Percentiles rank a stretch among this genome's conserved stretches.
Conservation (phyloP, 2,329 filamentous ascomycete genomes). For the Fusarium multiceps region DNA sequence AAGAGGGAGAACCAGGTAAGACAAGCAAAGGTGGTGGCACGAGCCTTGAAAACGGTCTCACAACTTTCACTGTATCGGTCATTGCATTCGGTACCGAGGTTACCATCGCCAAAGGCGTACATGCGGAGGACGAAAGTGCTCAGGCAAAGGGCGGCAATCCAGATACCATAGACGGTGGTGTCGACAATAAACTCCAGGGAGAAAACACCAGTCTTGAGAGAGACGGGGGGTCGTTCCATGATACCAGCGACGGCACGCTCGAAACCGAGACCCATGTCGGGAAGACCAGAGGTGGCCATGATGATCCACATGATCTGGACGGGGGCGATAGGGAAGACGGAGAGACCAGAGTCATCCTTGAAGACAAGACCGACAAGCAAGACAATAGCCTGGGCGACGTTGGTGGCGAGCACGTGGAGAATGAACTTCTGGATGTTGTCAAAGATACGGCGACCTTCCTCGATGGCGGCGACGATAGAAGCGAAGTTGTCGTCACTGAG, state of each 20-base stretch:
- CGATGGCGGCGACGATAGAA: conserved; percentile 75
- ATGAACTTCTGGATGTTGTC: conserved; percentile 83
- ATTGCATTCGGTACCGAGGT: conserved; percentile 72
- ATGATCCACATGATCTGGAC: conserved; percentile 87
- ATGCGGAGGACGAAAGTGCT: conserved; percentile 72
- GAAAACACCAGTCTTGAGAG: conserved; percentile 71
- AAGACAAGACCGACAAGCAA: conserved; percentile 78
- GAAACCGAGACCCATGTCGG: conserved; percentile 82
- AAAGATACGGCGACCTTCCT: conserved; percentile 77
- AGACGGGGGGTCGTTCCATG: conserved; percentile 74
- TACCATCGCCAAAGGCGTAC: conserved; percentile 71
- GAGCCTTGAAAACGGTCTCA: conserved; percentile 74
- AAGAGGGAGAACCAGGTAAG: conserved; percentile 82
- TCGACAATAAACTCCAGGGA: conserved; percentile 73
- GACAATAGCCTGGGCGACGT: conserved; percentile 76
- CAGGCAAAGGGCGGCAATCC: conserved; percentile 74
- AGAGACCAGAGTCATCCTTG: conserved; percentile 72
- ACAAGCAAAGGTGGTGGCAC: conserved; percentile 78
- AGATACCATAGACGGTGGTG: conserved; percentile 75
- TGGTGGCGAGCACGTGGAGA: conserved; percentile 75
- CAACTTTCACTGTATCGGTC: conserved; percentile 64
- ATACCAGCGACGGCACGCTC: conserved; percentile 77
- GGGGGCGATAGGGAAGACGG: conserved; percentile 78
- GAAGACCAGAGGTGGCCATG: conserved; percentile 80
- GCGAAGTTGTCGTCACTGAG: conserved; percentile 81